Percentiles rank a stretch among this genome's conserved stretches.
Conservation (phyloP, 441 rosid genomes). For the Manihot esculenta region DNA sequence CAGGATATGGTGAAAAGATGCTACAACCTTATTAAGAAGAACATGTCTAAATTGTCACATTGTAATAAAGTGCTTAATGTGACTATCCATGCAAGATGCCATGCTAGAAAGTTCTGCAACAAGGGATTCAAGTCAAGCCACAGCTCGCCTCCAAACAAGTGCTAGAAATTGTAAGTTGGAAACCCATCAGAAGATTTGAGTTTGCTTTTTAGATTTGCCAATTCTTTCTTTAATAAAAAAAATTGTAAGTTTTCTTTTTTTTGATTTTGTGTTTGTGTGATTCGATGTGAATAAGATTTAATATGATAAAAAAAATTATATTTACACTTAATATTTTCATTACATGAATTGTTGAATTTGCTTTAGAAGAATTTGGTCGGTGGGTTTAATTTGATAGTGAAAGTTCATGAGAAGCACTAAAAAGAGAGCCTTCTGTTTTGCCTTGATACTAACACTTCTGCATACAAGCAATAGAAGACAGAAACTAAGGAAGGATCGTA, state of each 20-base stretch:
- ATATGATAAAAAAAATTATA: too few species aligned
- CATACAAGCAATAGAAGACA: background rate
- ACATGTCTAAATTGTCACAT: slow-evolving; percentile 6
- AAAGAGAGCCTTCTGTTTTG: too few species aligned
- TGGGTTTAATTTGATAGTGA: too few species aligned
- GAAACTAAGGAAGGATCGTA: slow-evolving; percentile 24
- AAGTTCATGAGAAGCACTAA: too few species aligned
- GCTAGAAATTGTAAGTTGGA: background rate
- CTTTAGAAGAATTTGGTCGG: too few species aligned
- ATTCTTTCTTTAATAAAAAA: background rate
- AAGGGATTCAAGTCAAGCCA: slow-evolving; percentile 6
- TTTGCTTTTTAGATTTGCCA: background rate
- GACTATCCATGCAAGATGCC: slow-evolving; percentile 10
- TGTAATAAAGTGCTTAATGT: slow-evolving; percentile 11
- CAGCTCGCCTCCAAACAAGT: background rate
- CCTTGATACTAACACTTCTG: too few species aligned
- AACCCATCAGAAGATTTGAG: background rate
- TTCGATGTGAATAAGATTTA: too few species aligned
- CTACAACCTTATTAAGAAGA: slow-evolving; percentile 25
- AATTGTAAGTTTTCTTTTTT: background rate
- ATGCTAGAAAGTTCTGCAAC: slow-evolving; percentile 3
- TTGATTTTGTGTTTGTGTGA: background rate
- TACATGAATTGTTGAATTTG: too few species aligned
- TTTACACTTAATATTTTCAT: too few species aligned
- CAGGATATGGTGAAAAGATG: slow-evolving; percentile 41